phyloP scores from a whole-genome alignment of 1,139 yeast species.

The Spencermartinsiella ligniputridi region DNA sequence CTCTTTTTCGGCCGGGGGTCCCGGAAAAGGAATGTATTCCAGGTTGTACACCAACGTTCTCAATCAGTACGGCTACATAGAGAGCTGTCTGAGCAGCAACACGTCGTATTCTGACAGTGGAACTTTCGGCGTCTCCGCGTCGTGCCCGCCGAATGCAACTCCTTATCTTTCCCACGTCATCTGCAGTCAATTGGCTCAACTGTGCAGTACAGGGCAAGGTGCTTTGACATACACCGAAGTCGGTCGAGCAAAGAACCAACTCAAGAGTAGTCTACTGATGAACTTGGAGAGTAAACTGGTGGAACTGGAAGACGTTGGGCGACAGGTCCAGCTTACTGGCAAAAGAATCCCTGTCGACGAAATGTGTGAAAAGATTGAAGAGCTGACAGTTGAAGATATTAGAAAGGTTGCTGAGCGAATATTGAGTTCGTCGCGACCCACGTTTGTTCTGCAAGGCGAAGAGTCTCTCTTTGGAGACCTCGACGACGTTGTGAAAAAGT shows the following conservation, averaged over 20 bases:
- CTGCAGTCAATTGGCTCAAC: slow-evolving; percentile 65
- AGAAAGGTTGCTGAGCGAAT: slow-evolving; percentile 71
- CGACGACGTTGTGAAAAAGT: slow-evolving; percentile 55
- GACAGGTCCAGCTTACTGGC: slow-evolving; percentile 87
- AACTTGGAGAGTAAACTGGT: slow-evolving; percentile 89
- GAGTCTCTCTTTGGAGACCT: slow-evolving; percentile 84
- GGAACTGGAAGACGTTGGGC: slow-evolving; percentile 88
- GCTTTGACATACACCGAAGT: slow-evolving; percentile 71
- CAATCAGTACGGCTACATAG: slow-evolving; percentile 88
- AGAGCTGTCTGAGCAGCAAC: slow-evolving; percentile 81
- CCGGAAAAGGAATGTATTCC: slow-evolving; percentile 99
- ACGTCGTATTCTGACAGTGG: slow-evolving; percentile 91
- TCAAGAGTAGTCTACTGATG: slow-evolving; percentile 85
- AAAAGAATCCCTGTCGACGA: slow-evolving; percentile 72
- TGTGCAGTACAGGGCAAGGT: slow-evolving; percentile 56
- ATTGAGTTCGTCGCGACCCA: slow-evolving; percentile 71
- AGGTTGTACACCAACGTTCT: slow-evolving; percentile 86
- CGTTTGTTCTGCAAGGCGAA: slow-evolving; percentile 85
- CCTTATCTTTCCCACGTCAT: slow-evolving; percentile 77
- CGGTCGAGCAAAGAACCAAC: slow-evolving; percentile 84
- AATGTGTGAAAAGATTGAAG: slow-evolving; percentile 75
- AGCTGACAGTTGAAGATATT: slow-evolving; percentile 62
- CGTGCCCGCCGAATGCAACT: slow-evolving; percentile 84
- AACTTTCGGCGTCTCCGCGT: slow-evolving; percentile 79
- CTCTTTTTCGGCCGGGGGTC: slow-evolving; percentile 98